phyloP scores from a whole-genome alignment of 192 early-diverging fungal genomes.

The Coemansia sp. region DNA sequence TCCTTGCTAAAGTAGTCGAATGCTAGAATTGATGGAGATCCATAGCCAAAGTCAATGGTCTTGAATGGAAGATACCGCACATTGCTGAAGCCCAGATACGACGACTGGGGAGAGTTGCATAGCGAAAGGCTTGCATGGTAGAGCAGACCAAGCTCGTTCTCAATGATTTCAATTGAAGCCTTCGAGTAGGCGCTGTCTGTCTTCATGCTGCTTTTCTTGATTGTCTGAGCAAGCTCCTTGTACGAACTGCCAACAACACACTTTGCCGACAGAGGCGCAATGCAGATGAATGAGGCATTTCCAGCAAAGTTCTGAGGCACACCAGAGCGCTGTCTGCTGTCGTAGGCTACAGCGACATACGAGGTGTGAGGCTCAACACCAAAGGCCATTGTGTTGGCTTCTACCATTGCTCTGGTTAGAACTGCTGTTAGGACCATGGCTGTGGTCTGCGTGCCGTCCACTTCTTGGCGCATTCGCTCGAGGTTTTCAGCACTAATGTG shows the following conservation, averaged over 20 bases:
- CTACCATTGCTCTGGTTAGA: conserved; percentile 22
- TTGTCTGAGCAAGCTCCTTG: conserved; percentile 24
- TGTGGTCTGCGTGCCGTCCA: conserved; percentile 25
- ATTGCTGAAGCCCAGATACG: conserved; percentile 38
- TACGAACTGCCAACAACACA: conserved; percentile 12
- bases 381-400: conserved; percentile 25
- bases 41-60: conserved; percentile 47
- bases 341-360: conserved; percentile 44
- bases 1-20: conserved; percentile 37
- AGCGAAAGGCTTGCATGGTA: conserved; percentile 28
- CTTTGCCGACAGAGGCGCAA: conserved; percentile 18
- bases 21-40: conserved; percentile 24
- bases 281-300: conserved; percentile 31
- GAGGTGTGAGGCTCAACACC: conserved; percentile 15
- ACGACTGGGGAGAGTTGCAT: conserved; percentile 31
- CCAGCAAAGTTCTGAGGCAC: conserved; percentile 34
- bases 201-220: conserved; percentile 27
- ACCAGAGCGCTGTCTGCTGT: conserved; percentile 24
- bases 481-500: conserved; percentile 29
- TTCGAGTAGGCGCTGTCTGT: conserved; percentile 36
- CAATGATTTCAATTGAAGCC: conserved; percentile 24
- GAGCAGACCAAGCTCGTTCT: conserved; percentile 37
- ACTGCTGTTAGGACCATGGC: conserved; percentile 23
- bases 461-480: conserved; percentile 40
- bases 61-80: conserved; percentile 39